Base-by-base conservation (phyloP, 1,284 basidiomycete species). In the Ganoderma sinense region DNA sequence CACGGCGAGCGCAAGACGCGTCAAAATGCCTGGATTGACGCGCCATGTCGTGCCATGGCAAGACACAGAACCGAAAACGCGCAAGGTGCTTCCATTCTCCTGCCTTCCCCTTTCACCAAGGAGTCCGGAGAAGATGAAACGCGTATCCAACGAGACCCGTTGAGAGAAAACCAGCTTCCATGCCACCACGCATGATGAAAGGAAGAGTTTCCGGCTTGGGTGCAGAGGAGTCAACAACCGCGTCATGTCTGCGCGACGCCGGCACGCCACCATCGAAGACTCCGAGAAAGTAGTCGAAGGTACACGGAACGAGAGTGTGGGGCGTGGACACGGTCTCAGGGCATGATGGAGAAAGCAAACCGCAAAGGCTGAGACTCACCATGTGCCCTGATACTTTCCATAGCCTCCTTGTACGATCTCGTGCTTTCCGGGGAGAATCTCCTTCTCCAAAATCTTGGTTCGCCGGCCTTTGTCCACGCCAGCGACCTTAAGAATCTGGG, bases 331-430 rank as follows among this genome's bases (percentile, higher is more conserved):
- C 13, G 14, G 53, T 33, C 53, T 56, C n/a, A n/a, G 5, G 8
- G 10, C 13, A 40, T 26, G 58, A 39, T 36, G 33, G 23, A 40
- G 59, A 48, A 20, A 31, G 11, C n/a, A 8, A 8, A 8, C 40
- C 11, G 8, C 29, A 6, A 4, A 64, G 6, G 64, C 23, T 41
- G 36, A 60, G 48, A 78, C 85, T 79, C 76, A 97, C 97, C 98
- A 99, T 64, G 98, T 99, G 71, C 98, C 98, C 81, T 99, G 98
- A 81, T 99, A 99, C 84, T 98, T 98, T 56, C 98, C 98, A 79
- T 99, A 99, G 53, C 98, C 98, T 62, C 98, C 98, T 81, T 99
- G 98, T 14, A 99, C 96, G 82, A 99, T 99, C 82, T 99, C 97
- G 82, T 99, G 97, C 82, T 96, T 93, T 64, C 97, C 97, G 59